Evolutionary conservation across 192 early-diverging fungal species (phyloP).

Genomic region (Backusella westeae): DNA sequence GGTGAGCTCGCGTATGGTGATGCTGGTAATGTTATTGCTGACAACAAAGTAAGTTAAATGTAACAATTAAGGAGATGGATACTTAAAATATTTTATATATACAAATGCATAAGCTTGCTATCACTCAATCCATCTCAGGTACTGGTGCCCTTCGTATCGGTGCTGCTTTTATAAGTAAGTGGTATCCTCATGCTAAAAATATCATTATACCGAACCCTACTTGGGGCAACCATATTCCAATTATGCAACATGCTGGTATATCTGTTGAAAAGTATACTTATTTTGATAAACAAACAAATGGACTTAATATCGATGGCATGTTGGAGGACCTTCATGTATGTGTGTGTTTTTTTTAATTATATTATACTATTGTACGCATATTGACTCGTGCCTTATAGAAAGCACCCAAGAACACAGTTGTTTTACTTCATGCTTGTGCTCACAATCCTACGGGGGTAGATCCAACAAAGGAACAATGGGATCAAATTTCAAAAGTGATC

Average conservation of each 20-base stretch:
- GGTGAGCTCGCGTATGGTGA: conserved; percentile 83
- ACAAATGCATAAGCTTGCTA: conserved; percentile 51
- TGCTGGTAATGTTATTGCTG: conserved; percentile 62
- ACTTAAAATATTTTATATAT: neutral
- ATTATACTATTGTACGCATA: neutral
- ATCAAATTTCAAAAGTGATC: conserved; percentile 73
- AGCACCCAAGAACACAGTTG: conserved; percentile 81
- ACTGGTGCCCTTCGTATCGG: conserved; percentile 95
- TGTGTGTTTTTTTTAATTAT: conserved; percentile 31
- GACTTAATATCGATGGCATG: conserved; percentile 90
- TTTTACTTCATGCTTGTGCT: conserved; percentile 96
- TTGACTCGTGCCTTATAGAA: conserved; percentile 38
- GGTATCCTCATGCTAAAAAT: conserved; percentile 78
- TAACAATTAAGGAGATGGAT: neutral
- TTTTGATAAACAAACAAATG: conserved; percentile 90
- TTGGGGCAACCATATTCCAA: conserved; percentile 96
- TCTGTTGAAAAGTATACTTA: conserved; percentile 88
- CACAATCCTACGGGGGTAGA: conserved; percentile 99
- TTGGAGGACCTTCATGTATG: conserved; percentile 79
- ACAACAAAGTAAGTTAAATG: conserved; percentile 50
- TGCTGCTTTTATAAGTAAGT: conserved; percentile 81
- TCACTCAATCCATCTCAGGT: conserved; percentile 95
- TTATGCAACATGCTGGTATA: conserved; percentile 88
- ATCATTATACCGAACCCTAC: conserved; percentile 91
- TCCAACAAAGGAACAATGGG: conserved; percentile 91